These are phyloP conservation scores for Globisporangium polare DNA, from an alignment of 352 stramenopile genomes.

Conservation along the genomic window DNA sequence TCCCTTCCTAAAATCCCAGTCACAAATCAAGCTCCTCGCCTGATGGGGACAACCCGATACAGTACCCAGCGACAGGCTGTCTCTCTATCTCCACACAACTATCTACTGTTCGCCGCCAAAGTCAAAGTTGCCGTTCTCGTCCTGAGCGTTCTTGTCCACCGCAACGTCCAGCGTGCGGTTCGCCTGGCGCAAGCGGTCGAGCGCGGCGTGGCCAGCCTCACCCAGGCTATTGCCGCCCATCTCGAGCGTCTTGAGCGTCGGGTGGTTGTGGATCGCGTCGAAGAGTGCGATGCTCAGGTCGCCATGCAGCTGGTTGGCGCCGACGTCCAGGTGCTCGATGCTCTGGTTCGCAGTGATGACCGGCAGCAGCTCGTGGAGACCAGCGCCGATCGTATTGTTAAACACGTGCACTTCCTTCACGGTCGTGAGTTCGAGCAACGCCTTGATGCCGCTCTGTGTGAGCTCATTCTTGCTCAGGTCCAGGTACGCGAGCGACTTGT, in stretches of 20 bases:
- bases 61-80: slow-evolving; percentile 19
- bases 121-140: slow-evolving; percentile 57
- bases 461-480: slow-evolving; percentile 74
- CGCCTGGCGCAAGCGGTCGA: slow-evolving; percentile 50
- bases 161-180: slow-evolving; percentile 69
- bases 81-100: slow-evolving; percentile 7
- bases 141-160: slow-evolving; percentile 75
- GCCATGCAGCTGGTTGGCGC: slow-evolving; percentile 69
- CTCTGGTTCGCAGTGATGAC: slow-evolving; percentile 43
- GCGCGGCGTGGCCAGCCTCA: slow-evolving; percentile 53
- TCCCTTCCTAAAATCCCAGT: neutral
- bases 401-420: slow-evolving; percentile 71
- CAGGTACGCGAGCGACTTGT: slow-evolving; percentile 44
- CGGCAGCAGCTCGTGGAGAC: slow-evolving; percentile 45
- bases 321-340: slow-evolving; percentile 61
- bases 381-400: slow-evolving; percentile 64
- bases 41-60: neutral
- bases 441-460: slow-evolving; percentile 37
- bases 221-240: slow-evolving; percentile 83
- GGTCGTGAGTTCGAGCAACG: slow-evolving; percentile 35
- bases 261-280: slow-evolving; percentile 51
- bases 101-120: slow-evolving; percentile 23
- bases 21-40: neutral
- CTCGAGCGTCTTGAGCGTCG: slow-evolving; percentile 73
- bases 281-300: slow-evolving; percentile 58